Evolutionary conservation across 352 stramenopile genomes (phyloP).

Genomic region (Globisporangium takayamanum): DNA sequence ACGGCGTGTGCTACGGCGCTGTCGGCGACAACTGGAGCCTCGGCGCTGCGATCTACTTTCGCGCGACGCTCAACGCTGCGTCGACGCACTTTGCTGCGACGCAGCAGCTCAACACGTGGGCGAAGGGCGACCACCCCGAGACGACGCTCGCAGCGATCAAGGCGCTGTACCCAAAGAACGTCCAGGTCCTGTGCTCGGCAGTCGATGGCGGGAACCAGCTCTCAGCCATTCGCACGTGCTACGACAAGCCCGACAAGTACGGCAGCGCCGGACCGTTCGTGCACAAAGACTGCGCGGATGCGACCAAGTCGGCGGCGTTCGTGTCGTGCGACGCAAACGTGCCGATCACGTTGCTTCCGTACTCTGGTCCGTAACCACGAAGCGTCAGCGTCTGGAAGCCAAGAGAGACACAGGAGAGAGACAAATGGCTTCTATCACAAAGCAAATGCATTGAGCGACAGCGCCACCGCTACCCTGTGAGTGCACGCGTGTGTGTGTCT

Average conservation of each 20-base stretch:
- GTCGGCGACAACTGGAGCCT: slow-evolving; percentile 41
- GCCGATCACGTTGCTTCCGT: slow-evolving; percentile 10
- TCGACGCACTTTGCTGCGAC: slow-evolving; percentile 28
- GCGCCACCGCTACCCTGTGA: background rate
- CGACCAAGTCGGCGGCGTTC: slow-evolving; percentile 2
- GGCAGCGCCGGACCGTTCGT: slow-evolving; percentile 2
- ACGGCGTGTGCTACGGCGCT: slow-evolving; percentile 68
- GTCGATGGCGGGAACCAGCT: slow-evolving; percentile 51
- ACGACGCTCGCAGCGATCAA: slow-evolving; percentile 33
- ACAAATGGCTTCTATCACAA: background rate
- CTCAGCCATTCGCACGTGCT: slow-evolving; percentile 64
- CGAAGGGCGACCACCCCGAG: slow-evolving; percentile 17
- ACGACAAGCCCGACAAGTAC: slow-evolving; percentile 25
- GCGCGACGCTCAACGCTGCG: slow-evolving; percentile 46
- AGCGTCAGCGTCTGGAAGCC: background rate
- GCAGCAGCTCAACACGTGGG: slow-evolving; percentile 51
- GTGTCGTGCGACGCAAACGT: slow-evolving; percentile 3
- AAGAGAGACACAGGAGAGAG: background rate
- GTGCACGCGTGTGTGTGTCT: background rate
- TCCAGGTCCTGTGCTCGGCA: slow-evolving; percentile 63
- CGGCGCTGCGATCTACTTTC: slow-evolving; percentile 58
- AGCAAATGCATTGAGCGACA: background rate
- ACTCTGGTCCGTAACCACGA: slow-evolving; percentile 1
- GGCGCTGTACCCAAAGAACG: slow-evolving; percentile 53
- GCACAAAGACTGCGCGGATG: slow-evolving; percentile 7